Conservation (phyloP, 2,329 filamentous ascomycete species). For the Diaporthe batatas region DNA sequence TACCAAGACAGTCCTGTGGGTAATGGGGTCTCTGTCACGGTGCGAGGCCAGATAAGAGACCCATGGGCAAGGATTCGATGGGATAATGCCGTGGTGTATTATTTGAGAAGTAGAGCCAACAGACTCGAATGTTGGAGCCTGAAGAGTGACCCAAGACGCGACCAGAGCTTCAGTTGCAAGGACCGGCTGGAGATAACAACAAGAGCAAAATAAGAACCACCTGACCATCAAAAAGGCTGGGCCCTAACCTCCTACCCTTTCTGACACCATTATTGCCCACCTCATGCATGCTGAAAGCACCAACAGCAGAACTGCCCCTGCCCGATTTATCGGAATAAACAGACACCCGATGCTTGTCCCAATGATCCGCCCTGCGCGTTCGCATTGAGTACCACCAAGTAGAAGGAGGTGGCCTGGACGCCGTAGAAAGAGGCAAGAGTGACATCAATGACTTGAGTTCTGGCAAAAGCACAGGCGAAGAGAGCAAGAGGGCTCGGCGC, state of each 20-base stretch:
- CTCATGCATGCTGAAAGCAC: conserved; percentile 34
- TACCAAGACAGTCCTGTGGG: not conserved
- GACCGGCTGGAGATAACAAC: conserved; percentile 11
- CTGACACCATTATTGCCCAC: conserved; percentile 33
- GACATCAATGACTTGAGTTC: not conserved
- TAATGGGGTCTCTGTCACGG: conserved; percentile 18
- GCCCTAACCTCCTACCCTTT: conserved; percentile 36
- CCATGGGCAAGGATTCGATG: conserved; percentile 5
- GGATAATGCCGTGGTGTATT: conserved; percentile 25
- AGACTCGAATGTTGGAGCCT: conserved; percentile 11
- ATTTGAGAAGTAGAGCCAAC: conserved; percentile 23
- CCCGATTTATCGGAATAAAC: conserved; percentile 28
- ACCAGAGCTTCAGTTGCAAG: not conserved
- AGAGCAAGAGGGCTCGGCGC: not conserved
- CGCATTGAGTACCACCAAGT: conserved; percentile 19
- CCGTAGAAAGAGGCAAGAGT: not conserved
- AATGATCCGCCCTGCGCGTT: not conserved
- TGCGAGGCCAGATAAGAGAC: conserved; percentile 20
- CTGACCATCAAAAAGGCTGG: conserved; percentile 8
- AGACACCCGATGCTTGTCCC: conserved; percentile 18
- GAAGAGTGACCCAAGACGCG: conserved; percentile 11
- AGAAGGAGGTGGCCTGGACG: conserved; percentile 15
- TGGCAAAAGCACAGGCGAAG: not conserved
- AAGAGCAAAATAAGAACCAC: conserved; percentile 16
- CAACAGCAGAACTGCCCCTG: conserved; percentile 34